These are phyloP conservation scores for Panaeolus papilionaceus DNA, from an alignment of 768 basidiomycete species.

Conservation along the genomic window DNA sequence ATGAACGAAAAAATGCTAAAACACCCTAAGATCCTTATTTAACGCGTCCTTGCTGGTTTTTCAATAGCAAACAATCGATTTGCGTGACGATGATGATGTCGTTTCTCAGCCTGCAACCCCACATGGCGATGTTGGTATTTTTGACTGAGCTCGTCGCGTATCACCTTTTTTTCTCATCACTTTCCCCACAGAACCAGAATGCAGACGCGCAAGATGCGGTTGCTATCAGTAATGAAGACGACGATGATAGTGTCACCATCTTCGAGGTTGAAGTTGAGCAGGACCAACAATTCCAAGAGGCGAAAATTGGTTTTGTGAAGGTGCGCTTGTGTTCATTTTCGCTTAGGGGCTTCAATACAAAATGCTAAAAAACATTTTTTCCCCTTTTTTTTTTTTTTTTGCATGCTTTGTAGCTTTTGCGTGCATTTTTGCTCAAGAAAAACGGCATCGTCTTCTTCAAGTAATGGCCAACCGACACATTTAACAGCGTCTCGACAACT, in stretches of 20 bases:
- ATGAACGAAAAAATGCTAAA: neutral
- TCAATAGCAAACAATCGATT: conserved; percentile 1
- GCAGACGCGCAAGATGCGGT: neutral
- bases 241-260: neutral
- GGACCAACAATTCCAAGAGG: neutral
- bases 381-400: neutral
- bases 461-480: neutral
- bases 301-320: neutral
- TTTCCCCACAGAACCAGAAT: neutral
- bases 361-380: neutral
- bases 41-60: neutral
- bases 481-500: neutral
- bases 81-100: neutral
- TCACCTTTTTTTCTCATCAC: conserved; percentile 2
- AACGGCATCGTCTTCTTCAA: neutral
- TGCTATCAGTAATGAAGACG: neutral
- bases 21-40: neutral
- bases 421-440: neutral
- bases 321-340: neutral
- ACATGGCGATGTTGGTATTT: conserved; percentile 4
- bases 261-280: neutral
- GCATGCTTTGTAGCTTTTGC: neutral
- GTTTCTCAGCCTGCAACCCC: neutral
- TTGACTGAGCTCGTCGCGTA: neutral
- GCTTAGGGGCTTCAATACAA: neutral